These are phyloP conservation scores for Aeschynomene evenia DNA, from an alignment of 306 rosid genomes.

Conservation along the genomic window DNA sequence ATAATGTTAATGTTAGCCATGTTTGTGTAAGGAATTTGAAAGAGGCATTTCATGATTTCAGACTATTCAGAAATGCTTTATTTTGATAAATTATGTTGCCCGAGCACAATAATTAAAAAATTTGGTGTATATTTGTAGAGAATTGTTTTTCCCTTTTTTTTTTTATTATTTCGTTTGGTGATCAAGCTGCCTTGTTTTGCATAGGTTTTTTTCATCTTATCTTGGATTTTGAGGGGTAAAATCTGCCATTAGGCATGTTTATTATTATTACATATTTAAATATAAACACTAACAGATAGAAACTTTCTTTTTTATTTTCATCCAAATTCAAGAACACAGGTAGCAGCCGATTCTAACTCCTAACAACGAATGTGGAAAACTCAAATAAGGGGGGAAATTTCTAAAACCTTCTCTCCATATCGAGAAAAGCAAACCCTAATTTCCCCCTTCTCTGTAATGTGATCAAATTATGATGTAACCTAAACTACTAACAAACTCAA, in stretches of 20 bases:
- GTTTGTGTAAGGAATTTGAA: neutral
- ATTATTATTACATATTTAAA: too few species aligned
- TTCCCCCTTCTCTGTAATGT: neutral
- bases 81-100: too few species aligned
- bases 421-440: neutral
- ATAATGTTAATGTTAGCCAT: neutral
- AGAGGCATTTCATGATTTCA: neutral
- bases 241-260: too few species aligned
- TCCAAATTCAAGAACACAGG: slow-evolving; percentile 7
- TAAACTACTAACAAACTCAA: slow-evolving; percentile 27
- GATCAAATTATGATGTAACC: neutral
- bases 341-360: neutral
- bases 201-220: too few species aligned
- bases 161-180: too few species aligned
- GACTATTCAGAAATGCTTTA: too few species aligned
- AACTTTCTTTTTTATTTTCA: neutral
- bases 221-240: too few species aligned
- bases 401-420: neutral
- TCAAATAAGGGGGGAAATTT: neutral
- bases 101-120: too few species aligned
- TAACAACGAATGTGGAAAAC: neutral
- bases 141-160: too few species aligned
- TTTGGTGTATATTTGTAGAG: too few species aligned
- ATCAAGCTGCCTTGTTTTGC: too few species aligned
- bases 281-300: neutral